phyloP scores from a whole-genome alignment of 192 early-diverging fungal species.

The Neocallimastix lanati region DNA sequence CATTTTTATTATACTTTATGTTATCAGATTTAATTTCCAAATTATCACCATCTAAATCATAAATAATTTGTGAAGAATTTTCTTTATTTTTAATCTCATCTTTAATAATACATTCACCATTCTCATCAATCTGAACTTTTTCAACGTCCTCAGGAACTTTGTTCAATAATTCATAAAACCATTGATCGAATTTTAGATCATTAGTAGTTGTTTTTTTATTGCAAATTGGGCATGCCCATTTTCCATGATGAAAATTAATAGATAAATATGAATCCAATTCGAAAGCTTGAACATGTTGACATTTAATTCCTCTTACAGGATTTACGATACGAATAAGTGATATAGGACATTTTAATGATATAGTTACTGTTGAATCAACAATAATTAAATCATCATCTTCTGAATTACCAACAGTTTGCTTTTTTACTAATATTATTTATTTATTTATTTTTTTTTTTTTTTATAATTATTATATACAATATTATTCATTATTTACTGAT shows the following conservation, averaged over 20 bases:
- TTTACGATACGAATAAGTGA: neutral
- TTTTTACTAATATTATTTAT: neutral
- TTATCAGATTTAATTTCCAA: neutral
- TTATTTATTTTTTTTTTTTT: too few relatives aligned
- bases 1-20: too few relatives aligned
- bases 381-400: neutral
- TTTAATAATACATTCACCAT: neutral
- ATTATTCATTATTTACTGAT: too few relatives aligned
- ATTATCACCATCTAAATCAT: neutral
- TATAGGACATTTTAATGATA: neutral
- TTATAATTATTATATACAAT: neutral
- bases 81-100: neutral
- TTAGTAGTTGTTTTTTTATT: neutral
- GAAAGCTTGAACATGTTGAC: neutral
- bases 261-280: neutral
- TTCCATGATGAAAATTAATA: neutral
- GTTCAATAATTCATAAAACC: neutral
- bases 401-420: neutral
- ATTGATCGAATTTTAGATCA: neutral
- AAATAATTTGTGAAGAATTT: neutral
- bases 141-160: neutral
- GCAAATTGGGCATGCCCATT: neutral
- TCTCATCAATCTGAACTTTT: neutral
- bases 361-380: neutral
- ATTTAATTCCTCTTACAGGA: neutral